Base-by-base conservation (phyloP, 2,329 filamentous ascomycete species). In the Cordyceps fumosorosea region DNA sequence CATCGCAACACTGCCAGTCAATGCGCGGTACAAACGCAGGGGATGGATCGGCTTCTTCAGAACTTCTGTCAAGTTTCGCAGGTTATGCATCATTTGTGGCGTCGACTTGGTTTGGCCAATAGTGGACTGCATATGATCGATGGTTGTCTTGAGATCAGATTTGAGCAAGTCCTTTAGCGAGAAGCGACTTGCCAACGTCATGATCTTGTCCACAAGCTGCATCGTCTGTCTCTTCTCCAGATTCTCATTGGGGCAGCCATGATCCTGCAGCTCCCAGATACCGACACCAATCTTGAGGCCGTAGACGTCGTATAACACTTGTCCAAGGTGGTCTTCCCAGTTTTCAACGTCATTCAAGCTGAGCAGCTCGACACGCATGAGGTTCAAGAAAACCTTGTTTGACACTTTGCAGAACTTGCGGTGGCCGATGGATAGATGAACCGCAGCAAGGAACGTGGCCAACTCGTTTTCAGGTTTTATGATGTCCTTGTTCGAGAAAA, bases 81-180 rank as follows among this genome's bases (percentile, higher is more conserved):
- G 82, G 73, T 99, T 99, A 72, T 95, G 89, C n/a, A 88, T 83
- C 75, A 96, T 88, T 64, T 92, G 87, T 5, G 90, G 85, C 1
- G 88, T 89, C 14, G 88, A 85, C 72, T 93, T 96, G 32, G 89
- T 85, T 60, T 84, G 84, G 1, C 91, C 91, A 60, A 98, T 88
- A 5, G 90, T 88, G 67, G 91, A 87, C 72, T 98, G 93, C 75
- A 99, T 91, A 67, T 93, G 92, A 63, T 99, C 95, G 63, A 99
- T 95, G 0, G 92, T 91, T 18, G 82, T 85, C 72, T 93, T 96
- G 60, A 99, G 80, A 62, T 98, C 91, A 18, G 92, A 95, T 73
- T 96, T 98, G 18, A 92, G 84, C 20, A 98, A 77, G 66, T 98
- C 95, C 69, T 93, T 96, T 78, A 96, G 89, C 24, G 90, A 88